Evolutionary conservation across 768 basidiomycete species (phyloP), one percentile per base, ranked within the genome.

Genomic region (Suillus spraguei): DNA sequence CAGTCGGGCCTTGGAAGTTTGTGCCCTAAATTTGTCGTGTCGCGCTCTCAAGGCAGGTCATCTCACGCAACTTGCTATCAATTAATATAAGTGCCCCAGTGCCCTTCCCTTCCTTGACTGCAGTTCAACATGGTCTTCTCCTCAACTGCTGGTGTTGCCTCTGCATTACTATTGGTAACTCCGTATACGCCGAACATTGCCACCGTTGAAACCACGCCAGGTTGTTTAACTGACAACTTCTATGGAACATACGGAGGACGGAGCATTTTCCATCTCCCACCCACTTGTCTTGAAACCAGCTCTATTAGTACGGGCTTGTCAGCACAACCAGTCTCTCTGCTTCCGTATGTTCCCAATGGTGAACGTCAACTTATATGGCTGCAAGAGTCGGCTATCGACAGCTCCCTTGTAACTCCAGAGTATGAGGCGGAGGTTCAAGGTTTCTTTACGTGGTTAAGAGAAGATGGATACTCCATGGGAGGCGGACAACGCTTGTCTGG

Each of bases 301-400:
- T 39, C 61, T 16, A 38, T 67, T 68, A 53, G 70, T 28, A 28
- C 28, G 55, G 41, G 68, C 73, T 24, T 22, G 14, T 47, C 13
- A 22, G 47, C 78, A 71, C 56, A 62, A 64, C 20, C 68, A 68
- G 38, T 77, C 69, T 47, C 67, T 70, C 41, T 81, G 50, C 49
- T 70, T 11, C 70, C 71, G 59, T 67, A 71, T 39, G 39, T 58
- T 28, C 55, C 72, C 62, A 58, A 72, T 41, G 16, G 54, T 44
- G 67, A 72, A 53, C 70, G 79, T 35, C 82, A 83, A 60, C 81
- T 89, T 33, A 81, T 88, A 7, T 89, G 87, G 89, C 65, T 90
- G 7, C 82, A 88, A 65, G 82, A 87, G 61, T 76, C 81, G 42
- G 78, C 81, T 9, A 70, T 88, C 52, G 87, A 89, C 35, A 65